Conservation (phyloP, 116 monocot species). For the Phalaenopsis hybrid region DNA sequence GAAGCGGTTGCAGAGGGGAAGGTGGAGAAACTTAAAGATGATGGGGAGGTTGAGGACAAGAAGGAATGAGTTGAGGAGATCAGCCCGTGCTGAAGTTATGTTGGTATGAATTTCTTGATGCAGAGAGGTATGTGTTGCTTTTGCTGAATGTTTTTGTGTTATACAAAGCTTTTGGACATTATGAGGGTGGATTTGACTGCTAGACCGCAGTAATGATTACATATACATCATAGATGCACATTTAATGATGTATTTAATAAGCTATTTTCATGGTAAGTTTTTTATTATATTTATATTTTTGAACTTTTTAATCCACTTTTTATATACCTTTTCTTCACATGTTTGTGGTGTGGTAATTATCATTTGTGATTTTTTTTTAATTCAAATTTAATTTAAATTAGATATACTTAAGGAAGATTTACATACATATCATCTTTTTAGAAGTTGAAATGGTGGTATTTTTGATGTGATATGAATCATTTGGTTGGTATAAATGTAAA, state of each 20-base stretch:
- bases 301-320: too few species aligned
- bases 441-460: too few species aligned
- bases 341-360: too few species aligned
- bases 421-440: too few species aligned
- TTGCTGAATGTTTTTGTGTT: neutral
- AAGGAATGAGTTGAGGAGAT: neutral
- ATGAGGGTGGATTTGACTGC: neutral
- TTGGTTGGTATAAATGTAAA: too few species aligned
- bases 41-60: neutral
- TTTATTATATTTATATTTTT: neutral
- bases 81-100: too few species aligned
- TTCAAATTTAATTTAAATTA: too few species aligned
- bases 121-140: neutral
- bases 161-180: neutral
- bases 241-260: constrained; percentile 1
- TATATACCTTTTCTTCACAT: too few species aligned
- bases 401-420: too few species aligned
- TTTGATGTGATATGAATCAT: too few species aligned
- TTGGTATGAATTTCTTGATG: neutral
- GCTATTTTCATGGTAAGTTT: neutral
- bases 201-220: neutral
- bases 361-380: too few species aligned
- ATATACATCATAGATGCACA: neutral
- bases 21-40: neutral
- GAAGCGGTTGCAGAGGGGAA: too few species aligned